Evolutionary conservation across 352 stramenopile species (phyloP), one percentile per base, ranked within the genome.

Genomic region (Plasmopara viticola): DNA sequence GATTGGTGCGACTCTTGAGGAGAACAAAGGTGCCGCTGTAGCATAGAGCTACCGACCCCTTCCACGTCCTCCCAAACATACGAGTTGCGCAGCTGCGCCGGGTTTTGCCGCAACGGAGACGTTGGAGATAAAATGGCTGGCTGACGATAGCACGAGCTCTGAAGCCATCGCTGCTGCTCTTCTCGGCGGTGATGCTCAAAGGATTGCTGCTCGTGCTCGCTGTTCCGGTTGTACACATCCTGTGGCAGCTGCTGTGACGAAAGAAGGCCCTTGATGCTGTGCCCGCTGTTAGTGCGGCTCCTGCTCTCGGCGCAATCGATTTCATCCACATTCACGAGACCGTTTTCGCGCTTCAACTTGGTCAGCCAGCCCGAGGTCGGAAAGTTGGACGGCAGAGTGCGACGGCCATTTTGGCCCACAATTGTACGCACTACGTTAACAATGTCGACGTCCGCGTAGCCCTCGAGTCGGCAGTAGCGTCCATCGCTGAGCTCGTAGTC

Each of bases 351-450:
- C 55, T 84, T 84, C 45, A 86, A 86, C 39, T 56, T 56, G 38
- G 62, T 28, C 42, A 88, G 72, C 78, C 78, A 88, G 14, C 56
- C 44, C 3, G 53, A 55, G 6, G 62, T 62, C 6, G 78, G 72
- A 30, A 88, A 86, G 39, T 70, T 63, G 4, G 58, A 10, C 4
- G 74, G 68, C 12, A 88, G 66, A 6, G 58, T 33, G 10, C 70
- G 64, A 9, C 62, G 64, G 9, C 66, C 69, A 37, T 72, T 71
- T 25, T 68, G 62, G 25, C 71, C 62, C 9, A 70, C 70, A 49
- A 88, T 68, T 25, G 68, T 57, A n/a, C 78, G 78, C 44, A 78
- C 72, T n/a, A 85, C 73, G 51, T 79, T 73, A 17, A 62, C 64
- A 42, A 88, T 79, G 59, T 88, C 74, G 34, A 40, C 59, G 50